A percentile compares a stretch with the other conserved stretches of the same genome.
These are phyloP conservation scores for Lactarius psammicola DNA, from an alignment of 768 basidiomycete genomes.

Conservation along the genomic window DNA sequence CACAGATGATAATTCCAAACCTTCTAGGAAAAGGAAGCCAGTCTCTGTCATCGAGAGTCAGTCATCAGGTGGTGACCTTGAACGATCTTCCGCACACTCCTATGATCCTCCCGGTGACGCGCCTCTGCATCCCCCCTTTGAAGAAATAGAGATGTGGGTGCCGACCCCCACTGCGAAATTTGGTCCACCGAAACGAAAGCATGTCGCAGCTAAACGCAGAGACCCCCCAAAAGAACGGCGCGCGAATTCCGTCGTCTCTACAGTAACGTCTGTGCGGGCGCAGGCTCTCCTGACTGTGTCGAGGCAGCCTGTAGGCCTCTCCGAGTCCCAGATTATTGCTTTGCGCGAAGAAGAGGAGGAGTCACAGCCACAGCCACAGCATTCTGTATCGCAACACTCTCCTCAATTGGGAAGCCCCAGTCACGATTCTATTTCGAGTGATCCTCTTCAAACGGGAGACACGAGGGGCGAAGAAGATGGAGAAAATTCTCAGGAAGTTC, in stretches of 20 bases:
- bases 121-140: slow-evolving; percentile 19
- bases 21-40: slow-evolving; percentile 5
- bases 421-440: background rate
- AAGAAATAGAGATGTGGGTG: slow-evolving; percentile 26
- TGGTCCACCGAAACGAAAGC: slow-evolving; percentile 26
- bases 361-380: slow-evolving; percentile 20
- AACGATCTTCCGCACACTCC: background rate
- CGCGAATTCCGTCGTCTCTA: background rate
- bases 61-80: background rate
- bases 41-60: background rate
- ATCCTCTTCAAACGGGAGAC: background rate
- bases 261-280: background rate
- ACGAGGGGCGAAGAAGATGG: background rate
- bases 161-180: slow-evolving; percentile 21
- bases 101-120: background rate
- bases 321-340: slow-evolving; percentile 23
- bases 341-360: slow-evolving; percentile 28
- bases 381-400: background rate
- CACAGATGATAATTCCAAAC: background rate
- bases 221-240: background rate
- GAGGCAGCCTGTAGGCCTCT: background rate
- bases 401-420: background rate
- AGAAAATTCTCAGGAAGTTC: background rate
- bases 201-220: background rate
- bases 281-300: background rate